phyloP scores from a whole-genome alignment of 2,329 filamentous ascomycete species.

The Epichloe elymi region DNA sequence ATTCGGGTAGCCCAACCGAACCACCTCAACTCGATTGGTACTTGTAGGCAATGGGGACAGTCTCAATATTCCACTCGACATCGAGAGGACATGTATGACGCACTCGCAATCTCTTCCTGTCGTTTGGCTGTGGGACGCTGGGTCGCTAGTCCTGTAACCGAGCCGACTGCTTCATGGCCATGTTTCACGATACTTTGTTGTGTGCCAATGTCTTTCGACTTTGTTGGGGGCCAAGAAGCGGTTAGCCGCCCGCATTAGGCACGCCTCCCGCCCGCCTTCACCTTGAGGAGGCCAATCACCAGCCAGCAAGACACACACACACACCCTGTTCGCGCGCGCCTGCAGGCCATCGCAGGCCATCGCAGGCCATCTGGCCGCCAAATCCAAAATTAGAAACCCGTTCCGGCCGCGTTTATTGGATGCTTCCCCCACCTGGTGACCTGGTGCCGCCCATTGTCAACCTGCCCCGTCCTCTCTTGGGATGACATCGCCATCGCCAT shows the following conservation, averaged over 20 bases:
- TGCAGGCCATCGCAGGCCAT: slow-evolving; percentile 12
- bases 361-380: slow-evolving; percentile 10
- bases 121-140: no score
- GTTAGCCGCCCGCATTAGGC: slow-evolving; percentile 12
- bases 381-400: slow-evolving; percentile 23
- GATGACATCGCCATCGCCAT: neutral
- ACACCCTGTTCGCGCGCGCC: slow-evolving; percentile 26
- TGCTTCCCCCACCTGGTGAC: neutral
- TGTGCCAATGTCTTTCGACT: neutral
- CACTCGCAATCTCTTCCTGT: no score
- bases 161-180: neutral
- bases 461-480: neutral
- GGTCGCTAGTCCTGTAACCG: no score
- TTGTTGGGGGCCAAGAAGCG: slow-evolving; percentile 9
- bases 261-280: slow-evolving; percentile 1
- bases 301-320: slow-evolving; percentile 4
- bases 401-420: slow-evolving; percentile 20
- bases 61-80: no score
- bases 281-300: slow-evolving; percentile 12
- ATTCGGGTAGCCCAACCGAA: no score
- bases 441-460: no score
- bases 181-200: neutral
- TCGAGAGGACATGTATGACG: no score
- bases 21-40: no score
- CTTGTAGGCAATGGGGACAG: no score